Base-by-base conservation (phyloP, 257 asterid species). In the Solanum gracilifrons region DNA sequence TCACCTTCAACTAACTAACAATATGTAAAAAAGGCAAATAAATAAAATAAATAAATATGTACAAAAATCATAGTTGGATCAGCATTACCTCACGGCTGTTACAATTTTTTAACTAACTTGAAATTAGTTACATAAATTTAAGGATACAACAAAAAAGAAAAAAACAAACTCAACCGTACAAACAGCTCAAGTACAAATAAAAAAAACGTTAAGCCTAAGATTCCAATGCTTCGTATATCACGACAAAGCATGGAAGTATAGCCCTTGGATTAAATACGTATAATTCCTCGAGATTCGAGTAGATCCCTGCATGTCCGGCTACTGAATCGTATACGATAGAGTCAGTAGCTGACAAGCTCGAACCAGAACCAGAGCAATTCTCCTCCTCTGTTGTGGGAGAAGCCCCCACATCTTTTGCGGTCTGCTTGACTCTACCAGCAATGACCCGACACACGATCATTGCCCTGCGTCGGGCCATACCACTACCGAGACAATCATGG, bases 391-490 rank as follows among this genome's bases (percentile, higher is more conserved):
- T 29, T 2, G 41, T 9, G 1, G 29, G 85, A 10, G 68, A 43
- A 80, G 89, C 85, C 46, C 60, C 89, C 43, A 43, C 90, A 2
- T 91, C 94, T 36, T 90, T 95, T 80, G 82, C 86, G 82, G 82
- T 33, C 41, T 85, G 91, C 95, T 87, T 93, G 87, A 96, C 98
- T 66, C 95, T 89, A 85, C 99, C 99, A 0, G 98, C 98, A 16
- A 96, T 93, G 87, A 96, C 99, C 10, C 99, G 95, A 87, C 99
- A 96, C 41, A 96, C 98, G 32, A 96, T 88, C 98, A 96, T 95
- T 0, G 99, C 99, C 51, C 95, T 91, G 8, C 94, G 91, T 21
- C 90, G 71, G 85, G 29, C 89, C 2, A 39, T 7, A 2, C 87
- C 79, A 1, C 88, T 88, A 23, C 88, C 88, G 16, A 92, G 92